Evolutionary conservation across 1,284 basidiomycete species (phyloP).

Genomic region (Trametes polyzona): DNA sequence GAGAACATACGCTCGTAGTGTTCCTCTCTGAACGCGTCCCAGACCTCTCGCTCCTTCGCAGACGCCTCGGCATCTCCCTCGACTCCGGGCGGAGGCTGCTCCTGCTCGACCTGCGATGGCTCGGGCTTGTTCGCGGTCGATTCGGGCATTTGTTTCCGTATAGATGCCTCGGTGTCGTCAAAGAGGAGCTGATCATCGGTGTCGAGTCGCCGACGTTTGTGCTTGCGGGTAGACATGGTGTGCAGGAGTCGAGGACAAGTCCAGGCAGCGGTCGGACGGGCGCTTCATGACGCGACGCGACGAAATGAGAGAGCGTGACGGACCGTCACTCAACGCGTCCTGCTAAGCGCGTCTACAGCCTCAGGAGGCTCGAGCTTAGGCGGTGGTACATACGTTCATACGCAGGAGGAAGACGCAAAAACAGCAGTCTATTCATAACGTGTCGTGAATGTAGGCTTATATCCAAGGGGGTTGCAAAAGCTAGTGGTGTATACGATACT

Average conservation of each 20-base stretch:
- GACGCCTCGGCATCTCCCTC: constrained; percentile 32
- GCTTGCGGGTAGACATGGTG: constrained; percentile 7
- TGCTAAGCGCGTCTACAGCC: not conserved
- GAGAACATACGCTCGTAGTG: constrained; percentile 66
- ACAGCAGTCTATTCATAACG: no score
- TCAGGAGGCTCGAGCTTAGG: no score
- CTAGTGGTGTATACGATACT: no score
- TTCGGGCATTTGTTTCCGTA: not conserved
- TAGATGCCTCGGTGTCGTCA: not conserved
- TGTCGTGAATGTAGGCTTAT: no score
- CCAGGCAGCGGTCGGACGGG: not conserved
- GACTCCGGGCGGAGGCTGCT: constrained; percentile 3
- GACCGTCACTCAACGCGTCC: not conserved
- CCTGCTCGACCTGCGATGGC: not conserved
- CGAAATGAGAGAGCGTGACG: not conserved
- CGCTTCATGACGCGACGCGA: constrained; percentile 8
- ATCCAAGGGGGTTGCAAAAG: no score
- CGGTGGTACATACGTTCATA: no score
- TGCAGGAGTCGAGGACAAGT: not conserved
- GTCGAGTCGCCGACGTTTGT: constrained; percentile 9
- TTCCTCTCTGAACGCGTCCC: constrained; percentile 80
- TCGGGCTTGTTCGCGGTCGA: not conserved
- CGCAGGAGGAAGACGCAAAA: no score
- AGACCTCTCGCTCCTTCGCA: constrained; percentile 64
- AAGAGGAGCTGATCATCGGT: not conserved